phyloP scores from a whole-genome alignment of 441 rosid genomes.

The Gossypium laxum region DNA sequence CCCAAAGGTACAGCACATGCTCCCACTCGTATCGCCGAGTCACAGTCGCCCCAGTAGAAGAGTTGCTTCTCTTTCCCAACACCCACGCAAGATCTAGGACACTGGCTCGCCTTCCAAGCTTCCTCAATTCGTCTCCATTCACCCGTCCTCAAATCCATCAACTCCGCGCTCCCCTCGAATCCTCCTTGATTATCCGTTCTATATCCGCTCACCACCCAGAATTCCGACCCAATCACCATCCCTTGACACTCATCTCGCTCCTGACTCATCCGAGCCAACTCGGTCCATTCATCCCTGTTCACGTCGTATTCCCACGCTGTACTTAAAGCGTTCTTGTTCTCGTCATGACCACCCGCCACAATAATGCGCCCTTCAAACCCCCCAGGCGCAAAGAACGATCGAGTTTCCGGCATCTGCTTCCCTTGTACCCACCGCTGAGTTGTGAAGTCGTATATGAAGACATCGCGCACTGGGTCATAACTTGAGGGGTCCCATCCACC shows the following conservation, averaged over 20 bases:
- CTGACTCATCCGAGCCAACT: slow-evolving; percentile 32
- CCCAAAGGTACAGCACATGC: slow-evolving; percentile 26
- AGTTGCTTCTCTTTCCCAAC: slow-evolving; percentile 17
- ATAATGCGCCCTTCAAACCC: slow-evolving; percentile 24
- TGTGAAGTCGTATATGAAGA: slow-evolving; percentile 40
- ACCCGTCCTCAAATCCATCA: slow-evolving; percentile 20
- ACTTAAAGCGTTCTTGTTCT: slow-evolving; percentile 38
- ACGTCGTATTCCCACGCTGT: slow-evolving; percentile 43
- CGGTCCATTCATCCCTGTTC: slow-evolving; percentile 32
- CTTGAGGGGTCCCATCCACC: slow-evolving; percentile 51
- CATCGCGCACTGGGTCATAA: slow-evolving; percentile 31
- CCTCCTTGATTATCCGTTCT: slow-evolving; percentile 37
- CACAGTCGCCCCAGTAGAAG: slow-evolving; percentile 21
- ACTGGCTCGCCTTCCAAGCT: slow-evolving; percentile 29
- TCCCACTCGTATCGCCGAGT: slow-evolving; percentile 21
- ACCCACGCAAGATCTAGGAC: slow-evolving; percentile 33
- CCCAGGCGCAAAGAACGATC: slow-evolving; percentile 42
- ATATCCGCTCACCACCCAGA: slow-evolving; percentile 54
- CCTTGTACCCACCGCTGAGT: slow-evolving; percentile 35
- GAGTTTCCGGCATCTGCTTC: slow-evolving; percentile 33
- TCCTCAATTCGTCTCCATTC: slow-evolving; percentile 33
- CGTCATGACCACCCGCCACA: slow-evolving; percentile 52
- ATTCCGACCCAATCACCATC: slow-evolving; percentile 27
- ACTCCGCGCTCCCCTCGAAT: slow-evolving; percentile 39
- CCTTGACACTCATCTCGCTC: slow-evolving; percentile 52